Base-by-base conservation (phyloP, 257 asterid species). In the Plantago ovata region DNA sequence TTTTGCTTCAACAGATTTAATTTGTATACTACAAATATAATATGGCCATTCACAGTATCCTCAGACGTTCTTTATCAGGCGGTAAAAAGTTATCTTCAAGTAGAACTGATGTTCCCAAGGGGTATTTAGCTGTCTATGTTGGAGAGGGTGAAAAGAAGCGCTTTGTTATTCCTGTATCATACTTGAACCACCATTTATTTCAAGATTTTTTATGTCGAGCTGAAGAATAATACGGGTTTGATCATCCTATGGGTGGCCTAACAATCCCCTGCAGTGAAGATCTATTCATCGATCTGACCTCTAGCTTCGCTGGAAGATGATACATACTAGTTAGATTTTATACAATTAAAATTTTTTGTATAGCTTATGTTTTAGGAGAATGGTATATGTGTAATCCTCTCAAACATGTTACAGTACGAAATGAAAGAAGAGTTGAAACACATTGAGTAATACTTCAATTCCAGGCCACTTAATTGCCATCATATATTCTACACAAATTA, bases 161-260 rank as follows among this genome's bases (percentile, higher is more conserved):
- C 10, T 70, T 67, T 56, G 66, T 76, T 3, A 53, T 79, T 36
- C 81, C 76, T 0, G 9, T 79, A 13, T 50, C 69, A 3, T 74
- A 47, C 42, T 58, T 71, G 70, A 68, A 61, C 18, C 61, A 71
- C 3, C 74, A 72, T 28, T 71, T 41, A 2, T 71, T 78, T 58
- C 81, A 60, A 28, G 46, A 67, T 0, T 61, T 79, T 36, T 38
- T 77, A 6, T 18, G 50, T 20, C 73, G 14, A 18, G 76, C 79
- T 0, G 58, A 68, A 19, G 74, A 75, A 57, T 74, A 72, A 71
- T 61, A 57, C n/a, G 74, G 77, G 2, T 72, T 63, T 32, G 23
- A 69, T 52, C 78, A 76, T 73, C 76, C 77, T 0, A 75, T 62
- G 77, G 81, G 79, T 0, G 77, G 71, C 39, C 72, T 73, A 0